A percentile compares a stretch with the other conserved stretches of the same genome.
Evolutionary conservation across 2,329 filamentous ascomycete species (phyloP).

Genomic region (Sordariomycetes sp.): DNA sequence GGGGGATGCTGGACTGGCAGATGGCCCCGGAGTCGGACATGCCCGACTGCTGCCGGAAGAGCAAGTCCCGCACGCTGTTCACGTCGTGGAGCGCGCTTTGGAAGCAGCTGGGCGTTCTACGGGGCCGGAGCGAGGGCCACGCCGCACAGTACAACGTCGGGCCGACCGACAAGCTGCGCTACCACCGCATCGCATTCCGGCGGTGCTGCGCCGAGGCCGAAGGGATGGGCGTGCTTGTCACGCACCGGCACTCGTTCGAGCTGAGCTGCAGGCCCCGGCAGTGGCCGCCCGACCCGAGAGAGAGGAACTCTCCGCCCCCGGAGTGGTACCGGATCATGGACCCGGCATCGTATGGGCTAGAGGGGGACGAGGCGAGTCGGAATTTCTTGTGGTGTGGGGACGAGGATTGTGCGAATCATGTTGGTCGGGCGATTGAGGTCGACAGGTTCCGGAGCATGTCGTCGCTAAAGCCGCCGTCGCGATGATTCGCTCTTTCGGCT

Average conservation of each 20-base stretch:
- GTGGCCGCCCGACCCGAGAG: background rate
- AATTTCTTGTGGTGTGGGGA: background rate
- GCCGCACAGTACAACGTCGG: background rate
- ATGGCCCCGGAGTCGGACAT: background rate
- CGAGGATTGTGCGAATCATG: background rate
- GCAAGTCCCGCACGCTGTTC: background rate
- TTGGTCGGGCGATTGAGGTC: background rate
- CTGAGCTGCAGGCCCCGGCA: background rate
- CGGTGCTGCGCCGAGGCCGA: background rate
- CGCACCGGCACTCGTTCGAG: background rate
- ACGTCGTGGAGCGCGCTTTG: background rate
- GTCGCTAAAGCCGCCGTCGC: background rate
- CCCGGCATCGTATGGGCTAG: background rate
- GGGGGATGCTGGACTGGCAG: background rate
- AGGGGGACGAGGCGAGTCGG: background rate
- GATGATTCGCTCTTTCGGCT: background rate
- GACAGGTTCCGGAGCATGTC: background rate
- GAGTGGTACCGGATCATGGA: slow-evolving; percentile 3
- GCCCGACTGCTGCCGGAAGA: background rate
- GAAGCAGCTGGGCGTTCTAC: background rate
- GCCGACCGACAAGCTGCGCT: background rate
- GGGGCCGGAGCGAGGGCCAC: background rate
- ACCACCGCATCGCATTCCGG: background rate
- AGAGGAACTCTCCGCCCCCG: background rate
- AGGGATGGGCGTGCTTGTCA: background rate